Conservation (phyloP, 768 basidiomycete species). For the Podaxis rugospora region DNA sequence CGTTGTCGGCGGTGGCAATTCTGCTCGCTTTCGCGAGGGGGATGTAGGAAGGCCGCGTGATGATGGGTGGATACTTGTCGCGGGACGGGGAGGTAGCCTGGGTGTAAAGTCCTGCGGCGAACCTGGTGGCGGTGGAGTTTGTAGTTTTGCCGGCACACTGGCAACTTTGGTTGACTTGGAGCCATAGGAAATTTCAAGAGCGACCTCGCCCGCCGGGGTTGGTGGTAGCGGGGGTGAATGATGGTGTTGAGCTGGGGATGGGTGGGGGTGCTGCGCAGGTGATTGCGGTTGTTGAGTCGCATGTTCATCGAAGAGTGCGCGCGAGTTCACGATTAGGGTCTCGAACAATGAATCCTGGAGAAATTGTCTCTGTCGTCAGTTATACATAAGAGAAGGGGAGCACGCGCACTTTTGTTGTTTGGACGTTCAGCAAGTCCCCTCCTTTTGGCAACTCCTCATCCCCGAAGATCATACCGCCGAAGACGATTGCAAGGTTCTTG, state of each 20-base stretch:
- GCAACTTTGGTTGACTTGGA: conserved; percentile 66
- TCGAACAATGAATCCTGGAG: conserved; percentile 65
- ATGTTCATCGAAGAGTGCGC: conserved; percentile 64
- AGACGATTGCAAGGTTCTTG: conserved; percentile 89
- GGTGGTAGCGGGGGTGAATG: conserved; percentile 71
- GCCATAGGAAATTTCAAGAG: conserved; percentile 57
- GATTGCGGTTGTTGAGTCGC: conserved; percentile 34
- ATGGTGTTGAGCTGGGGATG: conserved; percentile 16
- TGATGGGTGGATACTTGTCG: conserved; percentile 77
- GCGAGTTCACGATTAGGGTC: conserved; percentile 71
- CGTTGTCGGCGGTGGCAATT: conserved; percentile 10
- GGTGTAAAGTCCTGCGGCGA: conserved; percentile 69
- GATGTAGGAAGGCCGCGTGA: conserved; percentile 48
- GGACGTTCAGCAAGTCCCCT: conserved; percentile 73
- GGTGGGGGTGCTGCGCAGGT: conserved; percentile 23
- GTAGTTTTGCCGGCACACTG: conserved; percentile 35
- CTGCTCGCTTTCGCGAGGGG: conserved; percentile 35
- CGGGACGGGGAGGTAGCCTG: conserved; percentile 61
- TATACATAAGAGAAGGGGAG: neutral
- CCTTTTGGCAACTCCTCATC: conserved; percentile 85
- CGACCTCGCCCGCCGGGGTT: conserved; percentile 61
- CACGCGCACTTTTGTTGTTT: conserved; percentile 60
- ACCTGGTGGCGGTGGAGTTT: conserved; percentile 15
- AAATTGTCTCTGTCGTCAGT: neutral
- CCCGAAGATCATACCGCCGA: conserved; percentile 85